Evolutionary conservation across 768 basidiomycete species (phyloP).

Genomic region (Boletus barrowsii): DNA sequence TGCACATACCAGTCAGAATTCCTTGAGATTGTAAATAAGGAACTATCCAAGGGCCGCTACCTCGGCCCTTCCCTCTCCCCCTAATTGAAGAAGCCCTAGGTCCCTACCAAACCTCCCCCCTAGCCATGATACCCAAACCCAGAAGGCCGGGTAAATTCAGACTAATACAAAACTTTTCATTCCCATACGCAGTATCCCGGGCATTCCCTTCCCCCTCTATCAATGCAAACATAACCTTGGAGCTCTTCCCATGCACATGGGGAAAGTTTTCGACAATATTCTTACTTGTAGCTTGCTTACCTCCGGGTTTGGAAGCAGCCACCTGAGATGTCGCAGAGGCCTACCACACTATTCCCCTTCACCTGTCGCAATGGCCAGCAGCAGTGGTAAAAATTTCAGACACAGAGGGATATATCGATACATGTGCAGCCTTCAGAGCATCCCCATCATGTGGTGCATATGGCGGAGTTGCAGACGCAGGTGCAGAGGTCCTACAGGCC

Average conservation of each 20-base stretch:
- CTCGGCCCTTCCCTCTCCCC: too few species aligned
- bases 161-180: too few species aligned
- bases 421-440: neutral
- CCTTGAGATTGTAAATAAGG: too few species aligned
- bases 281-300: neutral
- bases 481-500: neutral
- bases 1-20: too few species aligned
- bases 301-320: neutral
- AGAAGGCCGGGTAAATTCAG: too few species aligned
- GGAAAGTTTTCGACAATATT: neutral
- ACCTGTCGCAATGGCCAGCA: neutral
- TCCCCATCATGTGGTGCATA: slow-evolving; percentile 2
- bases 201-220: neutral
- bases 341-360: neutral
- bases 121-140: too few species aligned
- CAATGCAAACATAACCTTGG: neutral
- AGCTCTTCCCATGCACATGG: neutral
- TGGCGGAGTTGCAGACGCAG: slow-evolving; percentile 6
- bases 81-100: too few species aligned
- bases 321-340: neutral
- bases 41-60: too few species aligned
- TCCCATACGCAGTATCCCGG: neutral
- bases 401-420: neutral
- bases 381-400: neutral
- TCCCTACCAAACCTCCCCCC: too few species aligned